Evolutionary conservation across 176 grass and related monocot genomes (phyloP).

Genomic region (Alopecurus myosuroides): DNA sequence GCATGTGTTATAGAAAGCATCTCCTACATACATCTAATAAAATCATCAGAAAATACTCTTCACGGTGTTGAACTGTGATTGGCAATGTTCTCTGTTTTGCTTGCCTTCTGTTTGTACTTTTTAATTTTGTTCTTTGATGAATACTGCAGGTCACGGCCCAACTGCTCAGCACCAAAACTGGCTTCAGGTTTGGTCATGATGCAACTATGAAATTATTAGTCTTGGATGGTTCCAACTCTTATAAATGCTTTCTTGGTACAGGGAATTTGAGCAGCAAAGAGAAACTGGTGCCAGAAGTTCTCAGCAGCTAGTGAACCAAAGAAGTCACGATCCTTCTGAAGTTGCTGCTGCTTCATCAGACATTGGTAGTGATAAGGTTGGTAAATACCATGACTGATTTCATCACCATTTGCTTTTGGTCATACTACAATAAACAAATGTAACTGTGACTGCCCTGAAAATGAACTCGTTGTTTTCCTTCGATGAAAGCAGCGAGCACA

Average conservation of each 20-base stretch:
- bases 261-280: slow-evolving; percentile 99
- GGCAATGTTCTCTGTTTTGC: slow-evolving; percentile 17
- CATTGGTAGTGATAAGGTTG: slow-evolving; percentile 68
- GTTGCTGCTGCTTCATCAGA: slow-evolving; percentile 49
- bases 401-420: not conserved
- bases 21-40: not conserved
- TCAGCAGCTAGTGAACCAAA: slow-evolving; percentile 67
- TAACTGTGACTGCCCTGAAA: not conserved
- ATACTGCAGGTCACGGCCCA: slow-evolving; percentile 81
- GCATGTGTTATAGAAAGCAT: slow-evolving; percentile 27
- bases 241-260: slow-evolving; percentile 38
- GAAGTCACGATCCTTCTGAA: slow-evolving; percentile 59
- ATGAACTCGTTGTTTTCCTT: not conserved
- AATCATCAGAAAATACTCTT: not conserved
- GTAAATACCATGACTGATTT: slow-evolving; percentile 24
- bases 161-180: slow-evolving; percentile 92
- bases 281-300: slow-evolving; percentile 59
- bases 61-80: not conserved
- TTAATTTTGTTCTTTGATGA: slow-evolving; percentile 32
- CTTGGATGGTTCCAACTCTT: slow-evolving; percentile 14
- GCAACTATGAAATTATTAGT: slow-evolving; percentile 3
- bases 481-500: not conserved
- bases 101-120: slow-evolving; percentile 12
- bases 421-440: not conserved
- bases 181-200: slow-evolving; percentile 67